phyloP scores from a whole-genome alignment of 352 stramenopile genomes.

The Aphanomyces astaci region DNA sequence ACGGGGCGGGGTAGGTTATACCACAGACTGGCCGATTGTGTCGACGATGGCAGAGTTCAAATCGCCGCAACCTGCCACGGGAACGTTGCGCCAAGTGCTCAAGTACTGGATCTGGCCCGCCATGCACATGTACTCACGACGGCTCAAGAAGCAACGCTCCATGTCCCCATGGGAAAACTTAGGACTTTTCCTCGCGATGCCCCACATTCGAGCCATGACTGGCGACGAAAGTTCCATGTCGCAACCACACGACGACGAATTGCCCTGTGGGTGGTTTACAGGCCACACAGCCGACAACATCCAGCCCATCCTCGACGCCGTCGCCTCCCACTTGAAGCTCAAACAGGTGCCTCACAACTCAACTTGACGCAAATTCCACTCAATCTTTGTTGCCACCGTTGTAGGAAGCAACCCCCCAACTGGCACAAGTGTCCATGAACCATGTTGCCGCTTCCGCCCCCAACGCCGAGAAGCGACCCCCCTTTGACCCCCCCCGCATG shows the following conservation, averaged over 20 bases:
- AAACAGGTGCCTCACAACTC: no score
- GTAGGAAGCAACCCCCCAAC: not conserved
- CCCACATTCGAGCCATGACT: slow-evolving; percentile 39
- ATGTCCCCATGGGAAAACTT: slow-evolving; percentile 46
- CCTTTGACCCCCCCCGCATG: not conserved
- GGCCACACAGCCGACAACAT: not conserved
- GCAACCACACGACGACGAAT: not conserved
- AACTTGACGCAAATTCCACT: no score
- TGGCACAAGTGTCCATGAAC: not conserved
- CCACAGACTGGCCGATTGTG: slow-evolving; percentile 14
- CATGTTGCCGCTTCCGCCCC: not conserved
- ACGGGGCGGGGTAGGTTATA: not conserved
- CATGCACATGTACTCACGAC: slow-evolving; percentile 49
- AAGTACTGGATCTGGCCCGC: slow-evolving; percentile 39
- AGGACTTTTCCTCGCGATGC: slow-evolving; percentile 38
- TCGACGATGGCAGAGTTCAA: slow-evolving; percentile 4
- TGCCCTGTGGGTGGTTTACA: slow-evolving; percentile 2
- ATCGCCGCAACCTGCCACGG: not conserved
- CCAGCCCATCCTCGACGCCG: not conserved
- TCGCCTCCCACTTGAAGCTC: not conserved
- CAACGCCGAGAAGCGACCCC: not conserved
- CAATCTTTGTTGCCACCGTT: no score
- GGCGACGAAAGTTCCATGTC: slow-evolving; percentile 34
- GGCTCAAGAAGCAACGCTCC: slow-evolving; percentile 36
- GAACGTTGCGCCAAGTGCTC: not conserved